Evolutionary conservation across 2,329 filamentous ascomycete species (phyloP), one percentile per base, ranked within the genome.

Genomic region (Epichloe uncinata): DNA sequence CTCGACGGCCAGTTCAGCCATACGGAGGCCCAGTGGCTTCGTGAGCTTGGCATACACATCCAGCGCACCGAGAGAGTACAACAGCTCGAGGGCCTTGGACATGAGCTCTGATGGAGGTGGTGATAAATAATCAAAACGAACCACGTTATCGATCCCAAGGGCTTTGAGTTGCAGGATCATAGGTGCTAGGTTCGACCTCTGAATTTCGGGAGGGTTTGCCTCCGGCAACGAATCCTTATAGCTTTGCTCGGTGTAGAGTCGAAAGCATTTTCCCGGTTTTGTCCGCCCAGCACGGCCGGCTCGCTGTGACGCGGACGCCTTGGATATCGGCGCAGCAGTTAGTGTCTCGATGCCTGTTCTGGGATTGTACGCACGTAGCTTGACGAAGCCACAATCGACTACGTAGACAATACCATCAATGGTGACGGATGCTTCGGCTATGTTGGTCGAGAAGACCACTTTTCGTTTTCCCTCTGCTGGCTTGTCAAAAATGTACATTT

Each of bases 381-480:
- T 97, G 56, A 94, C 89, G 61, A 87, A 96, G 1, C 93, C 93
- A 48, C 80, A 83, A 65, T 98, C 93, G 46, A 97, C 72, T 5
- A 98, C 91, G 60, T 87, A 95, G 49, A 89, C 82, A 53, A 97
- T 90, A 3, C 88, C 89, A 48, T 93, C 84, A 50, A 97, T 94
- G 15, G 93, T 97, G 42, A 98, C 85, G 2, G 88, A 95, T 4
- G 93, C 91, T 70, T 98, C 93, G 12, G 93, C 89, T 55, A 97
- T 96, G 63, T 97, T 97, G 52, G 93, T 97, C 4, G 87, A 85
- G 56, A 96, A 83, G 36, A 98, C 86, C 38, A 96, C 85, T 63
- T 97, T 97, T 41, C 93, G 79, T 1, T 83, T 90, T 52, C 90
- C 84, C 53, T 87, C 82, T 0, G 87, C 81, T 2, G 89, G 73